Evolutionary conservation across 2,329 filamentous ascomycete species (phyloP).

Genomic region (Paecilomyces fulvus): DNA sequence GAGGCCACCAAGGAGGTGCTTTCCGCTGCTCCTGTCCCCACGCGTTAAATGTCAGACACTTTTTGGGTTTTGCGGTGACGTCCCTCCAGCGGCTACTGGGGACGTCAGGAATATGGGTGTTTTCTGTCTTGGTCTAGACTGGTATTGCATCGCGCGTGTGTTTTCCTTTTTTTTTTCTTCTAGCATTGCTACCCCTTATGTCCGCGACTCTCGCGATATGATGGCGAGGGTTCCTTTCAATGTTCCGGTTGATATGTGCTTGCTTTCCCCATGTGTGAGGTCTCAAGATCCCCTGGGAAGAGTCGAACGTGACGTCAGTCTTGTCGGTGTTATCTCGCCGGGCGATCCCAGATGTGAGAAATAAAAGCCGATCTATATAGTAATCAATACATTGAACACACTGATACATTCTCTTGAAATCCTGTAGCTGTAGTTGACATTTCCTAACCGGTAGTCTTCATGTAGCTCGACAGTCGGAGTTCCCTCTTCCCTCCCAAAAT

Average conservation of each 20-base stretch:
- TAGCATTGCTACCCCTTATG: not conserved
- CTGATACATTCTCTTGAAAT: not conserved
- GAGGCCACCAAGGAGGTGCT: conserved; percentile 75
- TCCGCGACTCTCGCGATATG: not conserved
- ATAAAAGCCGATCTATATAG: not conserved
- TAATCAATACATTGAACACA: not conserved
- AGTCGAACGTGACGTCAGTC: not conserved
- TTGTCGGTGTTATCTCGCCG: not conserved
- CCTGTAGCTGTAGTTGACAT: too few relatives aligned
- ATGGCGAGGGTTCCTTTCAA: not conserved
- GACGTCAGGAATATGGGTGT: not conserved
- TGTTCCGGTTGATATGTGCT: not conserved
- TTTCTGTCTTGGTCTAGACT: conserved; percentile 9
- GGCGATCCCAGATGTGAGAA: not conserved
- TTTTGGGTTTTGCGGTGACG: not conserved
- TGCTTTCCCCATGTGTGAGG: not conserved
- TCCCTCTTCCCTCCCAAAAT: too few relatives aligned
- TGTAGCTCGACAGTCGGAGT: too few relatives aligned
- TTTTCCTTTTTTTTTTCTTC: not conserved
- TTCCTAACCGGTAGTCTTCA: too few relatives aligned
- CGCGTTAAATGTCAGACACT: conserved; percentile 4
- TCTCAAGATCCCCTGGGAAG: not conserved
- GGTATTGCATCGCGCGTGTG: not conserved
- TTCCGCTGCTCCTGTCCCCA: conserved; percentile 38
- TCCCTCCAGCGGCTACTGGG: conserved; percentile 1